These are phyloP conservation scores for Ogataea ramenticola DNA, from an alignment of 805 yeast genomes.

Conservation along the genomic window DNA sequence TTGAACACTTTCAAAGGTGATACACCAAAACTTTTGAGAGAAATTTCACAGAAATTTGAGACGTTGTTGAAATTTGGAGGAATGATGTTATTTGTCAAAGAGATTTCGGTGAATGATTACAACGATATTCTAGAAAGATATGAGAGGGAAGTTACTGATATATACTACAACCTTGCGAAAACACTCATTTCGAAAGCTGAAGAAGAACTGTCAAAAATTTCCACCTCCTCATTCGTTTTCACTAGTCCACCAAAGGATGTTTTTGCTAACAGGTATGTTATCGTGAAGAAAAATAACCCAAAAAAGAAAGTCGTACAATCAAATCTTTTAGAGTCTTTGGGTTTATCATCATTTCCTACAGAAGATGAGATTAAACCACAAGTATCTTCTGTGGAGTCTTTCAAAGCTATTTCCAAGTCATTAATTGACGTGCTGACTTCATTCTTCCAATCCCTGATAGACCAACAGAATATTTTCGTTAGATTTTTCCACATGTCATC, in stretches of 20 bases:
- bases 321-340: conserved; percentile 1
- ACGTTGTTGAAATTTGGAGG: conserved; percentile 40
- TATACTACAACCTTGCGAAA: conserved; percentile 21
- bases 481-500: conserved; percentile 40
- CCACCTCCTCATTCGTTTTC: conserved; percentile 18
- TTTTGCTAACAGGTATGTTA: conserved; percentile 6
- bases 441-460: conserved; percentile 9
- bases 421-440: conserved; percentile 4
- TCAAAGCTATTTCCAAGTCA: background rate
- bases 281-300: background rate
- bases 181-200: conserved; percentile 11
- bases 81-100: conserved; percentile 50
- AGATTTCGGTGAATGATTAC: conserved; percentile 43
- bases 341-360: background rate
- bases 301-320: background rate
- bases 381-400: background rate
- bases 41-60: conserved; percentile 24
- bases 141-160: conserved; percentile 22
- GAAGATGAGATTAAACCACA: background rate
- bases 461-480: conserved; percentile 44
- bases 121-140: conserved; percentile 32
- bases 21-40: conserved; percentile 5
- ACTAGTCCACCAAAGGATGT: conserved; percentile 13
- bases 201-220: background rate
- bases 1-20: background rate